Percentiles rank a stretch among this genome's conserved stretches.
These are phyloP conservation scores for Dicorynia guianensis DNA, from an alignment of 306 rosid genomes.

Conservation along the genomic window DNA sequence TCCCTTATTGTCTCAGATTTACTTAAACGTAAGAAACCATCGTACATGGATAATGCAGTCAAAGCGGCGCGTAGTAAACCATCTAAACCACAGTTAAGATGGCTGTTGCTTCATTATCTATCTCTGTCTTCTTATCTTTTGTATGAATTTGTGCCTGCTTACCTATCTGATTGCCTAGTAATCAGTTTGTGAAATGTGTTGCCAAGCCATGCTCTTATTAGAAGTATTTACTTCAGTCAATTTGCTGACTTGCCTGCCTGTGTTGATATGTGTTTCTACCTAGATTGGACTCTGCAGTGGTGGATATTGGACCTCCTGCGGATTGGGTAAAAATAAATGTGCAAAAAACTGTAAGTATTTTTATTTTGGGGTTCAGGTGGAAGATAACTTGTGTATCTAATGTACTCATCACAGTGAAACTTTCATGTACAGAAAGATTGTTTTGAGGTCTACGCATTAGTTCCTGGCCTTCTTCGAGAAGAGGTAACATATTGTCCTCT, in stretches of 20 bases:
- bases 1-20: conserved; percentile 61
- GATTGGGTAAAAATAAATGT: conserved; percentile 99
- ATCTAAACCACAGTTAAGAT: conserved; percentile 87
- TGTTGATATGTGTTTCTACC: conserved; percentile 43
- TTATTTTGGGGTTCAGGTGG: conserved; percentile 20
- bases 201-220: conserved; percentile 12
- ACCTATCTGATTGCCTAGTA: conserved; percentile 30
- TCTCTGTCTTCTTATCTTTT: background rate
- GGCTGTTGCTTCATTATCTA: conserved; percentile 35
- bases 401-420: conserved; percentile 34
- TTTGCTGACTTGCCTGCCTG: conserved; percentile 40
- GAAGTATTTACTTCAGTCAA: conserved; percentile 23
- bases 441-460: conserved; percentile 95
- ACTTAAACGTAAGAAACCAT: conserved; percentile 84
- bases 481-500: conserved; percentile 66
- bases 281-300: conserved; percentile 83
- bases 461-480: conserved; percentile 98
- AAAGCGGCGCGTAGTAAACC: conserved; percentile 81
- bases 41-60: conserved; percentile 70
- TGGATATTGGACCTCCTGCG: conserved; percentile 93
- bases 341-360: conserved; percentile 83
- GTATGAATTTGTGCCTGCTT: conserved; percentile 22
- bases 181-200: conserved; percentile 26
- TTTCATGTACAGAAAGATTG: conserved; percentile 84
- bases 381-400: conserved; percentile 18